phyloP scores from a whole-genome alignment of 345 rosid genomes.

The Eucalyptus leucophloia region DNA sequence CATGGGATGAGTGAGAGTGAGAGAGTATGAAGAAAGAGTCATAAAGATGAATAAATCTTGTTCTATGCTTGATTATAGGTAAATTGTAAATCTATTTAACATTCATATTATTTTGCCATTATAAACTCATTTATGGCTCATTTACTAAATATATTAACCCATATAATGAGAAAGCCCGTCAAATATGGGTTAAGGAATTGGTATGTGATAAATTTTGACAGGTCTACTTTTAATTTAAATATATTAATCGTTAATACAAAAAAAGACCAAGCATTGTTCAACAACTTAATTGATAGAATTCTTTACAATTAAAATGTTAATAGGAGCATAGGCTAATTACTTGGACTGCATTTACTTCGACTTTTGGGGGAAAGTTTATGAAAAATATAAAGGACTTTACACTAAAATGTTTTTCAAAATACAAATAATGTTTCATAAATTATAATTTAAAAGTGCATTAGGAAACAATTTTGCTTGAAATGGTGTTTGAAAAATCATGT shows the following conservation, averaged over 20 bases:
- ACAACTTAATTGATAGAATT: not conserved
- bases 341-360: accelerated
- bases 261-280: not conserved
- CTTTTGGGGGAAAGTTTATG: not conserved
- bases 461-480: not conserved
- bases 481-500: not conserved
- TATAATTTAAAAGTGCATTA: not conserved
- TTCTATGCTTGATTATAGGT: too few species aligned
- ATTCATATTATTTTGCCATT: too few species aligned
- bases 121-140: too few species aligned
- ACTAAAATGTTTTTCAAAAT: not conserved
- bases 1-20: too few species aligned
- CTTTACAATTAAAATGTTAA: not conserved
- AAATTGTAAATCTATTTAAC: too few species aligned
- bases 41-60: too few species aligned
- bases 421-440: not conserved
- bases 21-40: too few species aligned
- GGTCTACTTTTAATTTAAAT: not conserved
- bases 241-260: not conserved
- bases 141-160: too few species aligned
- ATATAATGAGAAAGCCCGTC: accelerated
- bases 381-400: not conserved
- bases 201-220: too few species aligned
- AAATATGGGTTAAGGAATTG: too few species aligned
- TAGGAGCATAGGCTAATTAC: not conserved